Evolutionary conservation across 2,329 filamentous ascomycete genomes (phyloP).

Genomic region (Ophiostoma angusticollis): DNA sequence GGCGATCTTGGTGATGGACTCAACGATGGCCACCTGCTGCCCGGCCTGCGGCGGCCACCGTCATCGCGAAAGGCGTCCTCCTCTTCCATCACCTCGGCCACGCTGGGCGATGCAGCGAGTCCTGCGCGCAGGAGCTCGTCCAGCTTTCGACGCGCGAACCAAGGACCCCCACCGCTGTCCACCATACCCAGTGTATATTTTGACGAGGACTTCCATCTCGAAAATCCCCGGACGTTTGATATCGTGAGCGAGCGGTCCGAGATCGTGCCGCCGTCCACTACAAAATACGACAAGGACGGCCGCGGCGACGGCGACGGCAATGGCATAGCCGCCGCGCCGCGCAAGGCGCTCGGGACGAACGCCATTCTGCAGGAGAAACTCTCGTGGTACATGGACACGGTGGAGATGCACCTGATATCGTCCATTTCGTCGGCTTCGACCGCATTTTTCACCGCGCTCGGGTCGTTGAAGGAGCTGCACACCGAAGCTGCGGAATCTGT

Average conservation of each 20-base stretch:
- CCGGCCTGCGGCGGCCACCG: conserved; percentile 27
- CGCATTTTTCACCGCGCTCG: conserved; percentile 89
- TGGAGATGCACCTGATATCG: conserved; percentile 91
- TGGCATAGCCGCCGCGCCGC: conserved; percentile 40
- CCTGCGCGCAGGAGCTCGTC: conserved; percentile 30
- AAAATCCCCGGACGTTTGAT: conserved; percentile 93
- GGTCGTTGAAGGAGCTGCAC: conserved; percentile 81
- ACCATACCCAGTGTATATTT: conserved; percentile 92
- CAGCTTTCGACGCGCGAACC: conserved; percentile 44
- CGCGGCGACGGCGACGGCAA: conserved; percentile 24
- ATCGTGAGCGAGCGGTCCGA: conserved; percentile 93
- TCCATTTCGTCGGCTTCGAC: conserved; percentile 93
- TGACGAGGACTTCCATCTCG: conserved; percentile 85
- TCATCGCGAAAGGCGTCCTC: conserved; percentile 31
- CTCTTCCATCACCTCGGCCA: conserved; percentile 26
- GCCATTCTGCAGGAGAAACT: conserved; percentile 96
- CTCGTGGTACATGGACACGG: conserved; percentile 99
- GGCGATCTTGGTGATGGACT: conserved; percentile 29
- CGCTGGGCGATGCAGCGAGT: conserved; percentile 26
- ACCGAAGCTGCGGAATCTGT: conserved; percentile 88
- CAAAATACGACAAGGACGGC: conserved; percentile 33
- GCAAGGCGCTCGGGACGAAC: conserved; percentile 88
- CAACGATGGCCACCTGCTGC: conserved; percentile 35
- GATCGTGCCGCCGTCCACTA: conserved; percentile 61
- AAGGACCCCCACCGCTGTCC: conserved; percentile 72